A percentile compares a stretch with the other conserved stretches of the same genome.
These are phyloP conservation scores for Neoboletus magnificus DNA, from an alignment of 768 basidiomycete species.

Conservation along the genomic window DNA sequence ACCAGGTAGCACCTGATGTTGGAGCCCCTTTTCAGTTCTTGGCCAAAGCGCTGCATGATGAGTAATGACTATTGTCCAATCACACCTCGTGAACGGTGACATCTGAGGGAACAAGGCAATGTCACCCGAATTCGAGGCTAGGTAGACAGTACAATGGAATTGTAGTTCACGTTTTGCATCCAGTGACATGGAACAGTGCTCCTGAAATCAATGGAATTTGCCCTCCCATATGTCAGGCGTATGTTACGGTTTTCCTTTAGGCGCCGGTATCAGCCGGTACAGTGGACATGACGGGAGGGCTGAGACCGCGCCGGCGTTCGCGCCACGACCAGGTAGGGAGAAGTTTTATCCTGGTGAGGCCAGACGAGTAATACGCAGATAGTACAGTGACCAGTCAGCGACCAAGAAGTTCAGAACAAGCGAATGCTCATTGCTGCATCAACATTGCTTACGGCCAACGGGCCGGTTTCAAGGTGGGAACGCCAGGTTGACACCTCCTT, in stretches of 20 bases:
- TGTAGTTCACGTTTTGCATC: neutral
- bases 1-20: neutral
- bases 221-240: neutral
- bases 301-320: neutral
- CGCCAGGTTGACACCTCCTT: neutral
- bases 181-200: neutral
- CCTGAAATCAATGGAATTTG: neutral
- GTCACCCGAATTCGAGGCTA: neutral
- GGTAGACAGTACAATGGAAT: neutral
- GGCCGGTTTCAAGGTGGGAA: neutral
- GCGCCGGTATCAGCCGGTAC: neutral
- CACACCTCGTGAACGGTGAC: neutral
- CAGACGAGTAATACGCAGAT: neutral
- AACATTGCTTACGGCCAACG: neutral
- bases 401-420: neutral
- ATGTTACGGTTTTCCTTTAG: neutral
- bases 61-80: constrained; percentile 10
- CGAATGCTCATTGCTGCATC: neutral
- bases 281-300: neutral
- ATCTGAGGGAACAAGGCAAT: too few species aligned
- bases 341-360: neutral
- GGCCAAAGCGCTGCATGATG: constrained; percentile 16
- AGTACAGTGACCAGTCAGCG: neutral
- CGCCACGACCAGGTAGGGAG: neutral
- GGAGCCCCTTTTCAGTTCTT: constrained; percentile 14